Evolutionary conservation across 164 flowering plant species (phyloP), one percentile per base, ranked within the genome.

Genomic region (Kingdonia uniflora): DNA sequence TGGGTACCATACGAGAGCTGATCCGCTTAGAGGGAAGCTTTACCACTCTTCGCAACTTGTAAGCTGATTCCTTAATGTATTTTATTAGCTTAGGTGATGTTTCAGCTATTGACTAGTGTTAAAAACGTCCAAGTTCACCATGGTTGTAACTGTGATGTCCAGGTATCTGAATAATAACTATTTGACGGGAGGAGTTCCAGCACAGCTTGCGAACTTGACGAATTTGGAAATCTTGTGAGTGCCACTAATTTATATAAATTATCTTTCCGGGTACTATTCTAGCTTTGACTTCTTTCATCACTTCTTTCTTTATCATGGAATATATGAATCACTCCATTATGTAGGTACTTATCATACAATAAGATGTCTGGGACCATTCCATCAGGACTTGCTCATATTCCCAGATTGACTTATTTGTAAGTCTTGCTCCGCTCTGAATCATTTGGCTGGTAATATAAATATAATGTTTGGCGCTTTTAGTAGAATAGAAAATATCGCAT

Each of bases 1-100:
- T 92, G 67, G 98, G 98, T 33, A 92, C 96, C 24, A 71, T 92
- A 51, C 73, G 95, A 72, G 96, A 92, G 63, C 91, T 92, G 19
- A 85, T 86, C 40, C 83, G 80, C 16, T 52, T 79, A 55, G 96
- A 88, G 53, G 94, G 96, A 40, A 80, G 94, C 73, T 92, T 92
- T 66, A 88, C 95, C 19, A 72, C 92, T 62, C 73, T 88, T n/a
- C 82, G 95, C 21, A 88, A 92, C 70, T 75, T 92, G 98, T 88
- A 76, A 72, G 87, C 74, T 56, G 14, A 45, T 61, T 46, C 8
- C 6, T 29, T 29, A 29, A 29, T 4, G 35, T 29, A n/a, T 29
- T 29, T 29, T 29, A 6, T 38, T 29, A n/a, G n/a, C n/a, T 29
- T 29, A 29, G 35, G 35, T 3, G n/a, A n/a, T n/a, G 6, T 29